Conservation (phyloP, 192 early-diverging fungal genomes). For the Podila verticillata region DNA sequence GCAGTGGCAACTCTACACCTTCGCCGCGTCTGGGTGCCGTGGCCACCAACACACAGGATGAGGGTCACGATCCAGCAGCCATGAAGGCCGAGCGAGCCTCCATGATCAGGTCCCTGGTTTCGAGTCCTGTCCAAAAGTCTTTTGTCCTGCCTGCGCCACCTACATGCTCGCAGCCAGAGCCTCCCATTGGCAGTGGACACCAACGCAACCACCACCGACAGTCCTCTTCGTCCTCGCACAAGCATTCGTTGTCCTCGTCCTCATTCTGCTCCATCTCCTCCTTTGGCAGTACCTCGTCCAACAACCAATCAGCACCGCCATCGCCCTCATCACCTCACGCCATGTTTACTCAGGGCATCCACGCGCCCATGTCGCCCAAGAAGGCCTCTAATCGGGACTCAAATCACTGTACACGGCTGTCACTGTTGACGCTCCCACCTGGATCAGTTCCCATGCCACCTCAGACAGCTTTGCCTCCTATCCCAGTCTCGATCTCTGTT, state of each 20-base stretch:
- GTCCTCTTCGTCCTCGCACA: conserved; percentile 10
- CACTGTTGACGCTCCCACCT: conserved; percentile 18
- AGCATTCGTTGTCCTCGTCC: conserved; percentile 27
- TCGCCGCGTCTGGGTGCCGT: conserved; percentile 17
- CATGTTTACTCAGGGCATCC: not conserved
- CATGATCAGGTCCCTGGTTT: not conserved
- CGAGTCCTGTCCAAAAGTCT: not conserved
- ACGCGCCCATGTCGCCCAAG: not conserved
- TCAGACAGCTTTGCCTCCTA: conserved; percentile 31
- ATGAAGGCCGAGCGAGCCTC: conserved; percentile 2
- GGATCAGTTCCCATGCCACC: conserved; percentile 15
- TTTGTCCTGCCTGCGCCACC: conserved; percentile 20
- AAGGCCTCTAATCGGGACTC: conserved; percentile 17
- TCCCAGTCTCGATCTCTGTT: not conserved
- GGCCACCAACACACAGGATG: not conserved
- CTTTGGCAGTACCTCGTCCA: not conserved
- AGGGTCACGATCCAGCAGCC: not conserved
- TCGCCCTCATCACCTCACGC: not conserved
- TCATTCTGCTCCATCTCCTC: conserved; percentile 28
- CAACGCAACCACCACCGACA: conserved; percentile 1
- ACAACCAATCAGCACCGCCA: not conserved
- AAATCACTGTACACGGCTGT: conserved; percentile 8
- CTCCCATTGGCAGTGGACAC: not conserved
- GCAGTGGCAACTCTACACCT: conserved; percentile 7
- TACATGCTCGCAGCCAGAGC: conserved; percentile 18